Percentiles rank a stretch among this genome's conserved stretches.
These are phyloP conservation scores for Beauveria sp. DNA, from an alignment of 2,329 filamentous ascomycete genomes.

Conservation along the genomic window DNA sequence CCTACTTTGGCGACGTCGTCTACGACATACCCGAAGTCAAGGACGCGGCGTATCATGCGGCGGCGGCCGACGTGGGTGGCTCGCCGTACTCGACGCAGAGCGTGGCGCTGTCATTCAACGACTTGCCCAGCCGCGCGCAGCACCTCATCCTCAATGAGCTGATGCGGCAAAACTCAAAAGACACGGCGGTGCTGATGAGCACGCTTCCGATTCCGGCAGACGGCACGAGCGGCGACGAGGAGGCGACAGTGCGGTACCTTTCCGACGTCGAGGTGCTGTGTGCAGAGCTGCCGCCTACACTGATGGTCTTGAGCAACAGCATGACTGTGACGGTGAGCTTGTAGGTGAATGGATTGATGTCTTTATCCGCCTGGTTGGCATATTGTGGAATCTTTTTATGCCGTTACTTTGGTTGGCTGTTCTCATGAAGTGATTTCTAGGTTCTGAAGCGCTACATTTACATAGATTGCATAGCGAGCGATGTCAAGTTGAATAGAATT, in stretches of 20 bases:
- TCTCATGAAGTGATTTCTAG: background rate
- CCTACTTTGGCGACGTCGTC: conserved; percentile 26
- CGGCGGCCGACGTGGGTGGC: conserved; percentile 24
- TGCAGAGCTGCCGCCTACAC: conserved; percentile 63
- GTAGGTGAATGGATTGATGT: conserved; percentile 23
- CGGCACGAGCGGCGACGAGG: conserved; percentile 64
- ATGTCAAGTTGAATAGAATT: background rate
- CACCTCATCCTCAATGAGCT: conserved; percentile 83
- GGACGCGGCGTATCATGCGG: conserved; percentile 30
- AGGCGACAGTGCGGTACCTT: conserved; percentile 65
- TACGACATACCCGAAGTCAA: conserved; percentile 38
- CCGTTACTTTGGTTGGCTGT: background rate
- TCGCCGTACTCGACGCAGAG: conserved; percentile 51
- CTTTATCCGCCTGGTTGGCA: too few relatives aligned
- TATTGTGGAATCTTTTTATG: too few relatives aligned
- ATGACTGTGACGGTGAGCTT: conserved; percentile 81
- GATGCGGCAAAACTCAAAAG: conserved; percentile 58
- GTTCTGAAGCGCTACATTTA: background rate
- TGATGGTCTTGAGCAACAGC: conserved; percentile 79
- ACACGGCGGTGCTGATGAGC: conserved; percentile 74
- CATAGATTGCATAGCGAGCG: conserved; percentile 12
- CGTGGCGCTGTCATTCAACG: conserved; percentile 73
- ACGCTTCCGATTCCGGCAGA: conserved; percentile 76
- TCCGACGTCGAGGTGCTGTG: conserved; percentile 73
- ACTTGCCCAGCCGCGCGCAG: conserved; percentile 75